Base-by-base conservation (phyloP, 164 flowering plant species). In the Annona cherimola region DNA sequence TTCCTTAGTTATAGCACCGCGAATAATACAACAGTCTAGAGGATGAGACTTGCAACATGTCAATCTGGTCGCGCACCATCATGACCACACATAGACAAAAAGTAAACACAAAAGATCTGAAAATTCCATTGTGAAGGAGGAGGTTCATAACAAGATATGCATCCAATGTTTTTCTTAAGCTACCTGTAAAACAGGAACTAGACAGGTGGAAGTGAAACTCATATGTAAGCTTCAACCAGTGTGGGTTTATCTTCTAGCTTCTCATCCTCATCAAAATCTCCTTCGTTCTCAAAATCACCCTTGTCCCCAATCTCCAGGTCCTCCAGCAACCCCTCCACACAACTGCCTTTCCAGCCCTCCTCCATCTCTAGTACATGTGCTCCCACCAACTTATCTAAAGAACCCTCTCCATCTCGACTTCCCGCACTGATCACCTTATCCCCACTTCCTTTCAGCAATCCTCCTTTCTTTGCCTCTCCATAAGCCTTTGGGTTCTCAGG, bases 251-350 rank as follows among this genome's bases (percentile, higher is more conserved):
- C 77, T 4, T 60, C 76, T 1, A 26, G 35, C 35, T 26, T 26
- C 35, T 26, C 35, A 20, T 75, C 75, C 14, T 50, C 60, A 7
- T 74, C 74, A 16, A 76, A 70, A 11, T 79, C 79, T 2, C 45
- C 72, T 9, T 2, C 69, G 4, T 61, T 65, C 41, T 71, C 69
- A 3, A 42, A 71, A 3, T 67, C 66, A 1, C 61, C 63, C 18
- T 74, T 11, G 11, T 75, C 81, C 18, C 75, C 70, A 14, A 79
- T 79, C 70, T 75, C 71, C 78, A 81, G 59, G 4, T 80, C 86
- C 14, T 67, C 35, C 9, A 44, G 44, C 63, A 86, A 74, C 9
- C 76, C 85, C 68, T 82, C 89, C 3, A 86, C 83, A 72, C 86
- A 84, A 46, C 71, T 72, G 9, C 57, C 57, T 50, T 50, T 50